These are phyloP conservation scores for slime mould (Dictyostelium discoideum) DNA, from an alignment of 78 protist genomes.

Conservation along the genomic window dicty_2.7 NC_007089.4:5340001-5340500, in stretches of 20 bases:
- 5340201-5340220: background rate
- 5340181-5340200: constrained; percentile 3
- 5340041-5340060: background rate
- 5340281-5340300: constrained; percentile 25
- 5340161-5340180: constrained; percentile 23
- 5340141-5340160: constrained; percentile 38
- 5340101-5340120: background rate
- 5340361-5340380: background rate
- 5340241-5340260: constrained; percentile 7
- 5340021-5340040: too few species aligned
- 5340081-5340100: background rate
- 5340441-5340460: background rate
- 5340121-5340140: constrained; percentile 1
- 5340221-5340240: background rate
- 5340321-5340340: background rate
- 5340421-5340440: background rate
- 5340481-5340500: constrained; percentile 15
- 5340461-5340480: constrained; percentile 33
- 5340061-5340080: background rate
- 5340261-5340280: constrained; percentile 27
- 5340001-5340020: too few species aligned
- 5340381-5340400: background rate
- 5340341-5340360: background rate
- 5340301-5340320: background rate
- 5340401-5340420: background rate